Conservation (phyloP, 2,329 filamentous ascomycete genomes). For the Aspergillus ochraceus region DNA sequence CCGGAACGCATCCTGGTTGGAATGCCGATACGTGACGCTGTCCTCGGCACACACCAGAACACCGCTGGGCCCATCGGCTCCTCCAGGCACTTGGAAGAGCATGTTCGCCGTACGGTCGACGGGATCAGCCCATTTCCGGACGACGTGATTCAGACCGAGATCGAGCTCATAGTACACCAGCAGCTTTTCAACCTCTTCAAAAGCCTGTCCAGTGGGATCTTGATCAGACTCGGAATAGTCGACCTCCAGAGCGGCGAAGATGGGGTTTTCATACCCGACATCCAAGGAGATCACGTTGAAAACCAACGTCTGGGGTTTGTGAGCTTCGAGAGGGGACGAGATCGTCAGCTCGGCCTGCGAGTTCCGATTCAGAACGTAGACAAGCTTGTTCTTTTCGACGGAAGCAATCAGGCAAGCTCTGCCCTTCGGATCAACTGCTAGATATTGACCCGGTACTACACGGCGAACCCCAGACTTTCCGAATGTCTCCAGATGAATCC, state of each 20-base stretch:
- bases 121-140: constrained; percentile 91
- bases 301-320: constrained; percentile 88
- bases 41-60: constrained; percentile 94
- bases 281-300: constrained; percentile 86
- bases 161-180: constrained; percentile 98
- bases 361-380: constrained; percentile 96
- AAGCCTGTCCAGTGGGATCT: constrained; percentile 81
- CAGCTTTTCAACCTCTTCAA: constrained; percentile 79
- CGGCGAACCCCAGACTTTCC: constrained; percentile 94
- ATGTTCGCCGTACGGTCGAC: constrained; percentile 88
- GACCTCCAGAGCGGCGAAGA: constrained; percentile 92
- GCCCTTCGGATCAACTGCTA: constrained; percentile 93
- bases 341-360: constrained; percentile 93
- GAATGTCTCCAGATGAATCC: constrained; percentile 94
- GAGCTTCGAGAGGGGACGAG: constrained; percentile 93
- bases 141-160: constrained; percentile 92
- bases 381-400: constrained; percentile 98
- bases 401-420: constrained; percentile 92
- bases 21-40: constrained; percentile 94
- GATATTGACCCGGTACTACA: constrained; percentile 92
- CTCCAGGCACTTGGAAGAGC: constrained; percentile 93
- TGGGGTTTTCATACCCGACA: constrained; percentile 94
- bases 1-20: constrained; percentile 85
- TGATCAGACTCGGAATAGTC: constrained; percentile 91
- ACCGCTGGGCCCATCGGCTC: constrained; percentile 88